These are phyloP conservation scores for Pseudogymnoascus sp. DNA, from an alignment of 2,329 filamentous ascomycete genomes.

Conservation along the genomic window DNA sequence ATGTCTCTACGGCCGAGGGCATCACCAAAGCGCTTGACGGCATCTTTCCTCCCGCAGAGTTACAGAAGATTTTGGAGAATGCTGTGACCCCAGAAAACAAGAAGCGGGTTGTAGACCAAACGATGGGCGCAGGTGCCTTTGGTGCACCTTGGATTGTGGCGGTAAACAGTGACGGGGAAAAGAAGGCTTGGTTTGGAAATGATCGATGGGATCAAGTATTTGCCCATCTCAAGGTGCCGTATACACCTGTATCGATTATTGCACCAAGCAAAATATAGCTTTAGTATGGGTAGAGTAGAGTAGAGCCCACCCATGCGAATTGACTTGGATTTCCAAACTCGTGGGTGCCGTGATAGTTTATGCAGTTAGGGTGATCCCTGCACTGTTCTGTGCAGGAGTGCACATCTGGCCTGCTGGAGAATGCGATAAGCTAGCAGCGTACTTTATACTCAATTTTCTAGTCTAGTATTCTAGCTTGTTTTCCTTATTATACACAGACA, in stretches of 20 bases:
- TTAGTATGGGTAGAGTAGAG: background rate
- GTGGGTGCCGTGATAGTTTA: background rate
- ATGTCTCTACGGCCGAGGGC: slow-evolving; percentile 16
- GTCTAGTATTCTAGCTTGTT: background rate
- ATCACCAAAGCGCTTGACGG: slow-evolving; percentile 14
- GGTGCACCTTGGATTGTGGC: slow-evolving; percentile 20
- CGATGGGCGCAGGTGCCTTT: slow-evolving; percentile 16
- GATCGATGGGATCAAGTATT: slow-evolving; percentile 21
- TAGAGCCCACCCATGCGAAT: too few species aligned
- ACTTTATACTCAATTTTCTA: background rate
- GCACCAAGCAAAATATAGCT: background rate
- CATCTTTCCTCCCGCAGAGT: slow-evolving; percentile 14
- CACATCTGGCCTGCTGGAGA: background rate
- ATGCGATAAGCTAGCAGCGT: background rate
- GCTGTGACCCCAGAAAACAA: slow-evolving; percentile 18
- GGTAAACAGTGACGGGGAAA: slow-evolving; percentile 14
- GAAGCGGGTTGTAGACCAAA: slow-evolving; percentile 16
- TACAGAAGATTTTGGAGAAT: slow-evolving; percentile 16
- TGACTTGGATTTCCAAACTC: background rate
- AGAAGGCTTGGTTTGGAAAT: slow-evolving; percentile 20
- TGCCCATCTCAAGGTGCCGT: slow-evolving; percentile 17
- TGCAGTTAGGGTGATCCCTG: background rate
- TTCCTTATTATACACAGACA: background rate
- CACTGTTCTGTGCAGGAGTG: background rate
- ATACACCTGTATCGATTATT: slow-evolving; percentile 15